A percentile compares a stretch with the other conserved stretches of the same genome.
These are phyloP conservation scores for Glebionis coronaria DNA, from an alignment of 129 eudicot species.

Conservation along the genomic window DNA sequence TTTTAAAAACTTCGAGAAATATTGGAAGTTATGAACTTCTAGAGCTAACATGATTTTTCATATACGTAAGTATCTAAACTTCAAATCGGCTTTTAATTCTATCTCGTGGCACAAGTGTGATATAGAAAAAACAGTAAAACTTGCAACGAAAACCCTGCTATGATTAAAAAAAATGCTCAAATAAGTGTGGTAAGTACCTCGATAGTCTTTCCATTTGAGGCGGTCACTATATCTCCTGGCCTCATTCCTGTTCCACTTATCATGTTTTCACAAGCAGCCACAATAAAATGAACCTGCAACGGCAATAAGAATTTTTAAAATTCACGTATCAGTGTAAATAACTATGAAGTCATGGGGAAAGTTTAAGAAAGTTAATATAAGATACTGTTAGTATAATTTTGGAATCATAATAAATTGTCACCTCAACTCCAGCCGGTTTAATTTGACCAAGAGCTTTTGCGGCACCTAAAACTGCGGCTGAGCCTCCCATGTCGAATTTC, in stretches of 20 bases:
- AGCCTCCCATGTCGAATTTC: constrained; percentile 97
- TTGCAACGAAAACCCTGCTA: background rate
- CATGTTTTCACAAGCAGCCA: constrained; percentile 99
- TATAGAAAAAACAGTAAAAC: no score
- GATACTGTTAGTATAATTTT: no score
- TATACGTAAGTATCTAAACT: no score
- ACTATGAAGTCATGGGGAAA: constrained; percentile 6
- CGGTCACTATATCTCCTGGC: constrained; percentile 94
- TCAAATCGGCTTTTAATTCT: no score
- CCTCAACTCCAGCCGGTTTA: constrained; percentile 94
- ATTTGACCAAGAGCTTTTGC: constrained; percentile 97
- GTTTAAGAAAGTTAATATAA: background rate
- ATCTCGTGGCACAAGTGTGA: no score
- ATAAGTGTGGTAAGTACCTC: constrained; percentile 50
- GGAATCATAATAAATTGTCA: constrained; percentile 16
- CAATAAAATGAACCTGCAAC: constrained; percentile 90
- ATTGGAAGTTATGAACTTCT: no score
- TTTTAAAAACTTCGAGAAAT: no score
- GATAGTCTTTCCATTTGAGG: constrained; percentile 97
- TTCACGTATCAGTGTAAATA: background rate
- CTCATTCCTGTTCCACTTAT: constrained; percentile 99
- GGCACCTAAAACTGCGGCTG: constrained; percentile 98
- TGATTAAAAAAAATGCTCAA: background rate
- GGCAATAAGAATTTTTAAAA: background rate
- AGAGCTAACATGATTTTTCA: no score